Conservation (phyloP, 139 green algal species). For the Coelastrella sp. region DNA sequence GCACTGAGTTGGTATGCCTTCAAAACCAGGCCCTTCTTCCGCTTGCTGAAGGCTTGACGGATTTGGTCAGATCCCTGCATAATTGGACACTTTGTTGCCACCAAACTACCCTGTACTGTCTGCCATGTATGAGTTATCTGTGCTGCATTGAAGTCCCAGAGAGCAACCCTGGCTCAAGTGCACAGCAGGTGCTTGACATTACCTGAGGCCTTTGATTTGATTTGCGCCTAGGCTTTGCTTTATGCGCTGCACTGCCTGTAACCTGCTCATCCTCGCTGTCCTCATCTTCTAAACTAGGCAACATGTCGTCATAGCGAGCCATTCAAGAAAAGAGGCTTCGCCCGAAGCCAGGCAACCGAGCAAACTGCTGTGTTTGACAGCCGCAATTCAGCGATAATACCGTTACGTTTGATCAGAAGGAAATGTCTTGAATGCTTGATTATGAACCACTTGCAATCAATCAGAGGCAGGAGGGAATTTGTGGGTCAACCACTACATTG, state of each 20-base stretch:
- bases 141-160: background rate
- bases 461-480: no score
- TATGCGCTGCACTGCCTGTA: background rate
- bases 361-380: no score
- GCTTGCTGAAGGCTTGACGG: conserved; percentile 72
- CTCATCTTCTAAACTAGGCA: conserved; percentile 18
- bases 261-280: conserved; percentile 48
- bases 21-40: conserved; percentile 68
- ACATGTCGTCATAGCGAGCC: conserved; percentile 14
- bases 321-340: background rate
- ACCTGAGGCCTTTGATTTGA: conserved; percentile 48
- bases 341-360: no score
- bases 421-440: no score
- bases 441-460: no score
- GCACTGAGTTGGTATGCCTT: conserved; percentile 74
- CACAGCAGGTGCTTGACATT: background rate
- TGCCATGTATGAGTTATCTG: background rate
- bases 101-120: no score
- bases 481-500: no score
- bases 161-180: background rate
- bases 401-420: no score
- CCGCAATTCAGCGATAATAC: no score
- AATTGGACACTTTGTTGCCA: background rate
- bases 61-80: conserved; percentile 70
- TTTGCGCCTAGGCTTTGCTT: conserved; percentile 44